Evolutionary conservation across 768 basidiomycete species (phyloP).

Genomic region (Leccinellum rugosiceps): DNA sequence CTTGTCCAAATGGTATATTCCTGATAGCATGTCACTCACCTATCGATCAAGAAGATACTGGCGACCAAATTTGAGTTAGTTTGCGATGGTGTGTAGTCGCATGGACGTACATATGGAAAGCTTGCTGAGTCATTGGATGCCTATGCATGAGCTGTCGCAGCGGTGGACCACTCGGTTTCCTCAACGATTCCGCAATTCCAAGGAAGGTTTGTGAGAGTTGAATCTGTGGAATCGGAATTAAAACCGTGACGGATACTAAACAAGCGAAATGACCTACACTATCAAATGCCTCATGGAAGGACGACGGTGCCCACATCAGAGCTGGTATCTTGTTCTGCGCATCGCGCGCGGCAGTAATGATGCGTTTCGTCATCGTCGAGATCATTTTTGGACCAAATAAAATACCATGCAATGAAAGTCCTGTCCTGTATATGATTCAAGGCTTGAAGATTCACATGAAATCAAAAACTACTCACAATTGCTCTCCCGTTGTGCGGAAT

Average conservation of each 20-base stretch:
- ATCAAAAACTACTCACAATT: conserved; percentile 34
- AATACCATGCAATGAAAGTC: conserved; percentile 55
- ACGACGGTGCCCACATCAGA: conserved; percentile 34
- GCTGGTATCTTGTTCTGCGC: conserved; percentile 37
- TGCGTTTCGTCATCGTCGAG: conserved; percentile 34
- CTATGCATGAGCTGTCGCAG: conserved; percentile 44
- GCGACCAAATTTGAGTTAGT: neutral
- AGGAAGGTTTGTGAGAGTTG: conserved; percentile 52
- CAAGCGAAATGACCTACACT: conserved; percentile 34
- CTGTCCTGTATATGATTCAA: conserved; percentile 35
- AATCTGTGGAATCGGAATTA: conserved; percentile 33
- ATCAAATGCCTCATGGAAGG: conserved; percentile 48
- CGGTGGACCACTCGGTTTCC: conserved; percentile 47
- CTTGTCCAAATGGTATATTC: neutral
- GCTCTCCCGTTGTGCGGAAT: conserved; percentile 34
- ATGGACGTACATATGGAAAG: conserved; percentile 55
- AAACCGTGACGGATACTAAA: neutral
- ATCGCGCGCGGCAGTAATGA: conserved; percentile 48
- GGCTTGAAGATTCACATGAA: neutral
- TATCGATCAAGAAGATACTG: conserved; percentile 23
- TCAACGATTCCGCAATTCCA: conserved; percentile 52
- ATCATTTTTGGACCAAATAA: conserved; percentile 43
- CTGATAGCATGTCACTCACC: neutral
- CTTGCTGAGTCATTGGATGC: conserved; percentile 48
- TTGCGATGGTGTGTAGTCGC: neutral